phyloP scores from a whole-genome alignment of 257 asterid species.

The Ligustrum vulgare region DNA sequence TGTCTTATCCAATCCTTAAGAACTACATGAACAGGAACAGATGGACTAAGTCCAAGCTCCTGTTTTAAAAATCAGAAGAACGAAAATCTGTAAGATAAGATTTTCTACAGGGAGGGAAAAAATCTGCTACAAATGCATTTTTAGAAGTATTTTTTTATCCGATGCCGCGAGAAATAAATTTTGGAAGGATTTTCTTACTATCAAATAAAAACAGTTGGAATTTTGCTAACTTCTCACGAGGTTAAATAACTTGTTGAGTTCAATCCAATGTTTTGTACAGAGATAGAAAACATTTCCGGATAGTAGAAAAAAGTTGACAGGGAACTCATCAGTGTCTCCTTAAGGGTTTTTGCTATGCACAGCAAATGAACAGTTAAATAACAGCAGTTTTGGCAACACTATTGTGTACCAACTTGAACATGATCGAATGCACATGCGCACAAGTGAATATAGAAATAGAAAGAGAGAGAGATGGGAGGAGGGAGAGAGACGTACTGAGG shows the following conservation, averaged over 20 bases:
- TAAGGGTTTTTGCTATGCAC: background rate
- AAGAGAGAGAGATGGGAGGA: constrained; percentile 13
- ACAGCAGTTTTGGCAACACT: background rate
- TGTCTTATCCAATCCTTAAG: constrained; percentile 94
- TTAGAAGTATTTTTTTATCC: background rate
- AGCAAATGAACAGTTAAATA: background rate
- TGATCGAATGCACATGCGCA: too few relatives aligned
- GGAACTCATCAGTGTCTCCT: too few relatives aligned
- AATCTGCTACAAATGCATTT: background rate
- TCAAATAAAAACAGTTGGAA: too few relatives aligned
- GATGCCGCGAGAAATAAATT: too few relatives aligned
- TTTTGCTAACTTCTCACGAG: too few relatives aligned
- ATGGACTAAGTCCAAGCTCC: constrained; percentile 89
- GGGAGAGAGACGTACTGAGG: constrained; percentile 52
- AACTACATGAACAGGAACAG: constrained; percentile 87
- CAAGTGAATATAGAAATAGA: too few relatives aligned
- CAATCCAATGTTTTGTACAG: too few relatives aligned
- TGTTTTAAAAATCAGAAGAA: constrained; percentile 19
- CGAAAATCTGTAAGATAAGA: background rate
- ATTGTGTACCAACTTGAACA: background rate
- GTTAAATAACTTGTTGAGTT: too few relatives aligned
- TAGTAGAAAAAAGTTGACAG: too few relatives aligned
- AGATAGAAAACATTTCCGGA: too few relatives aligned
- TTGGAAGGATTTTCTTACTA: too few relatives aligned
- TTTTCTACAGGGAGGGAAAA: background rate